Evolutionary conservation across 305 asterid genomes (phyloP), one percentile per base, ranked within the genome.

Genomic region (Rubia occidens): DNA sequence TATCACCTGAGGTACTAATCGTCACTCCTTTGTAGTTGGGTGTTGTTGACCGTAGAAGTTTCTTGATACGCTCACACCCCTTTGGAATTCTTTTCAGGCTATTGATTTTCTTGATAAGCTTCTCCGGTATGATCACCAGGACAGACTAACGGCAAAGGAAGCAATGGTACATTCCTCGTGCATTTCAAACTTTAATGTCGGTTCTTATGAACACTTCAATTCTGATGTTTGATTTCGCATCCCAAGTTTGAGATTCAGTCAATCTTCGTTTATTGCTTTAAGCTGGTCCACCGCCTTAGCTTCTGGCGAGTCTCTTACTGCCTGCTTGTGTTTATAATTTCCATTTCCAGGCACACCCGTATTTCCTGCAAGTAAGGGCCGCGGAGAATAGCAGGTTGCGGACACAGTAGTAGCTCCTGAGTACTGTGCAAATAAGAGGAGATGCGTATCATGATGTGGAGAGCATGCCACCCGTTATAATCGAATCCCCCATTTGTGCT

Each of bases 81-180:
- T 35, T 29, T 47, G 47, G 13, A 63, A 35, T 64, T 44, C n/a
- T 62, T 73, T 70, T 71, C 87, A 92, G 97, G 95, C 97, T 21
- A 86, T 92, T 8, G 97, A 90, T 80, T 90, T 84, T 79, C 89
- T 90, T 13, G 98, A 90, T 82, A 90, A 88, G 85, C 90, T 92
- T 72, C 86, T 92, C 75, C 95, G 95, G 15, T 92, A 89, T 71
- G 95, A 89, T 80, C 98, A 92, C 80, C 95, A 92, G 74, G 90
- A 85, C 73, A 84, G 98, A 80, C 86, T 87, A 61, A 85, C 97
- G 3, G 95, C 96, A 68, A 87, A 71, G 74, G 98, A 90, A 73
- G 96, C 95, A 64, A 88, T 87, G 97, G 97, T 88, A 82, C 40
- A 69, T 51, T 65, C 32, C 49, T 21, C 11, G 49, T 42, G 37